A percentile compares a stretch with the other conserved stretches of the same genome.
Evolutionary conservation across 2,329 filamentous ascomycete genomes (phyloP).

Genomic region (Didymella arachidicola): DNA sequence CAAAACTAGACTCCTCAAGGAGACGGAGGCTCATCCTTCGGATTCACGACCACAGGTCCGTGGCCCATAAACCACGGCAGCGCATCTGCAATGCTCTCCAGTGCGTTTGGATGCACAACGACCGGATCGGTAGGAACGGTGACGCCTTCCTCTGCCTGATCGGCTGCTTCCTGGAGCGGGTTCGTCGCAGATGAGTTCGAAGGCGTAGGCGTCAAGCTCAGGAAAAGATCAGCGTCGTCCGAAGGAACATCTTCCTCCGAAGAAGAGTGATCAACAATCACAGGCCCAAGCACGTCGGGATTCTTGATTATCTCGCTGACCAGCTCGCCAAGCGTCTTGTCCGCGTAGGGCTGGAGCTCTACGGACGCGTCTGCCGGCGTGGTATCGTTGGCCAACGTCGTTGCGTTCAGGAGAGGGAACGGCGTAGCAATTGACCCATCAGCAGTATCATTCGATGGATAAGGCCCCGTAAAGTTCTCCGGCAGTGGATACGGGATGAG

Average conservation of each 20-base stretch:
- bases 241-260: too few species aligned
- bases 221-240: too few species aligned
- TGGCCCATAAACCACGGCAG: conserved; percentile 10
- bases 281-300: not conserved
- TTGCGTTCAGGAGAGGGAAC: not conserved
- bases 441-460: not conserved
- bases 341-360: conserved; percentile 10
- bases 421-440: not conserved
- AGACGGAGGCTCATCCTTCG: not conserved
- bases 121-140: not conserved
- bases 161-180: conserved; percentile 11
- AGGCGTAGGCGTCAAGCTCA: not conserved
- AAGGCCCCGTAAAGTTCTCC: conserved; percentile 4
- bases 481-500: conserved; percentile 9
- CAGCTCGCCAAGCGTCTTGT: conserved; percentile 17
- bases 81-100: conserved; percentile 12
- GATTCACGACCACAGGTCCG: not conserved
- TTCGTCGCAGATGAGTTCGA: not conserved
- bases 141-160: conserved; percentile 6
- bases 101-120: not conserved
- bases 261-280: not conserved
- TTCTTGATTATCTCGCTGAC: conserved; percentile 2
- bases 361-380: not conserved
- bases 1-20: not conserved
- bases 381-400: not conserved